Conservation (phyloP, 177 flowering plant genomes). For the Vitis hybrid region DNA sequence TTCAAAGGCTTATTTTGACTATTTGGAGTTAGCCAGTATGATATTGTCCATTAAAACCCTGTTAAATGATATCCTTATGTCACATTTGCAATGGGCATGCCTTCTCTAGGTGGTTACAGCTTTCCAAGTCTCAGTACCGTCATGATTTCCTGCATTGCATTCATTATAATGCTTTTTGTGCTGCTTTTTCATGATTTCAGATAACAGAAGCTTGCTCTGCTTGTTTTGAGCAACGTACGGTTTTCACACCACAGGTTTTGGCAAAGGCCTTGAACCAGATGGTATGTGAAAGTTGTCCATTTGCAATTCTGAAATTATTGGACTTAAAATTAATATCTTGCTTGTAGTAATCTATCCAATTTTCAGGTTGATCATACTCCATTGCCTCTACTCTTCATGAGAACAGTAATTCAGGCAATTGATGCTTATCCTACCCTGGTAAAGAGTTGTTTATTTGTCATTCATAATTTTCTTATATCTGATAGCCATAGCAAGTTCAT, state of each 20-base stretch:
- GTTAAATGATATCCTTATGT: neutral
- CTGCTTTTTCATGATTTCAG: constrained; percentile 39
- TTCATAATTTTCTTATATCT: neutral
- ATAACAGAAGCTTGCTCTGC: constrained; percentile 95
- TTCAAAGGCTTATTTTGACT: neutral
- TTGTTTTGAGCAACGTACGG: constrained; percentile 98
- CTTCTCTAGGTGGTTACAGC: neutral
- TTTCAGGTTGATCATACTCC: constrained; percentile 91
- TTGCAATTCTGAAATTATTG: neutral
- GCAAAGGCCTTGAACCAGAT: constrained; percentile 86
- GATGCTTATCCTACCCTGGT: constrained; percentile 96
- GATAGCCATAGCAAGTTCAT: neutral
- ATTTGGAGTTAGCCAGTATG: no score
- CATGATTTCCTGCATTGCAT: neutral
- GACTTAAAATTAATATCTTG: neutral
- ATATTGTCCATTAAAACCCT: neutral
- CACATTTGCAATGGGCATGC: neutral
- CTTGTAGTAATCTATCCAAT: neutral
- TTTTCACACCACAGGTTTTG: constrained; percentile 94
- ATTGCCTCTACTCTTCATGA: constrained; percentile 91
- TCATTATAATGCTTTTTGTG: neutral
- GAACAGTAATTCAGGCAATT: constrained; percentile 97
- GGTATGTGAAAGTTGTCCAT: constrained; percentile 42
- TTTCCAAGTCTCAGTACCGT: neutral
- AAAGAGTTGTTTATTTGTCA: constrained; percentile 12